A percentile compares a stretch with the other conserved stretches of the same genome.
Evolutionary conservation across 805 yeast species (phyloP).

Genomic region (Nakazawaea wyomingensis): DNA sequence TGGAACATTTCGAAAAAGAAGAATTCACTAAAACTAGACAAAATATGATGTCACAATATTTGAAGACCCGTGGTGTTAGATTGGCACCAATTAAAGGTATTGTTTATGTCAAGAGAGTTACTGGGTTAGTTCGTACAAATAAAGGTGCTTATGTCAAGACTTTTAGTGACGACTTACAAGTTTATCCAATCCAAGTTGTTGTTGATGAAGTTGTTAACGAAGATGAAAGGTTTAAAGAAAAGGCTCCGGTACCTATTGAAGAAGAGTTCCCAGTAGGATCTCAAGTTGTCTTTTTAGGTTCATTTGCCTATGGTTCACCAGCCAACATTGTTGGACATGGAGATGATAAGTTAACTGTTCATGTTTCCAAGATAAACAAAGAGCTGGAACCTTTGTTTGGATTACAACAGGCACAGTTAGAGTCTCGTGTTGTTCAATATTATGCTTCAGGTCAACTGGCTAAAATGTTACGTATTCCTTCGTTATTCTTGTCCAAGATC

Average conservation of each 20-base stretch:
- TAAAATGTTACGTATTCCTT: constrained; percentile 48
- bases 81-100: constrained; percentile 50
- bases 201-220: constrained; percentile 69
- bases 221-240: constrained; percentile 70
- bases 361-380: constrained; percentile 45
- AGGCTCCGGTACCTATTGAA: constrained; percentile 69
- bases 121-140: constrained; percentile 67
- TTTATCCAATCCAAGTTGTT: constrained; percentile 73
- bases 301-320: constrained; percentile 81
- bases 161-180: constrained; percentile 45
- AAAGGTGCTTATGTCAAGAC: constrained; percentile 79
- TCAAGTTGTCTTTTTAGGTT: constrained; percentile 76
- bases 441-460: constrained; percentile 63
- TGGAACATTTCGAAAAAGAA: constrained; percentile 41
- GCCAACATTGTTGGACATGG: constrained; percentile 62
- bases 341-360: constrained; percentile 35
- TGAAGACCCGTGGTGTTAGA: constrained; percentile 56
- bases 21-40: constrained; percentile 38
- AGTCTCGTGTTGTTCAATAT: constrained; percentile 51
- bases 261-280: constrained; percentile 77
- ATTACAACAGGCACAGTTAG: constrained; percentile 49
- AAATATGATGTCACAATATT: constrained; percentile 37
- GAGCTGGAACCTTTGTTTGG: constrained; percentile 66
- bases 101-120: constrained; percentile 67
- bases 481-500: constrained; percentile 67